Percentiles rank a stretch among this genome's conserved stretches.
Evolutionary conservation across 2,329 filamentous ascomycete species (phyloP).

Genomic region (Fusarium sp.): DNA sequence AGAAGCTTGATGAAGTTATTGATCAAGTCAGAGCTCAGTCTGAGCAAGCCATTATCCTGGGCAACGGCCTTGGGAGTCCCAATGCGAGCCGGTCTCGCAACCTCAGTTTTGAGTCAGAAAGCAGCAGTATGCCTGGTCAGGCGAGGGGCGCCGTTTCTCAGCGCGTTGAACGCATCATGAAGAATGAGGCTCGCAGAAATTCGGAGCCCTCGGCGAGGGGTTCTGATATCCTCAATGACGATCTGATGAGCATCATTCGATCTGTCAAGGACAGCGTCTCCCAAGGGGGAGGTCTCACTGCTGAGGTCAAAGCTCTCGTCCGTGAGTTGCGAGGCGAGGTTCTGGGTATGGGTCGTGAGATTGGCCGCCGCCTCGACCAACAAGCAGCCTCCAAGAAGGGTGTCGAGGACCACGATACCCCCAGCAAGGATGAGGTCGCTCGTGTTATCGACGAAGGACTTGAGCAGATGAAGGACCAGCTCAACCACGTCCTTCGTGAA

Average conservation of each 20-base stretch:
- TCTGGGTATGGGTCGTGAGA: slow-evolving; percentile 91
- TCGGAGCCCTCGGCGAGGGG: slow-evolving; percentile 56
- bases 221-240: slow-evolving; percentile 74
- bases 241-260: slow-evolving; percentile 83
- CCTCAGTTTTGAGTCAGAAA: slow-evolving; percentile 58
- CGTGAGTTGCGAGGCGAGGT: slow-evolving; percentile 92
- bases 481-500: slow-evolving; percentile 82
- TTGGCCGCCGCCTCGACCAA: slow-evolving; percentile 83
- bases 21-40: slow-evolving; percentile 67
- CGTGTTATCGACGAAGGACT: slow-evolving; percentile 84
- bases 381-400: slow-evolving; percentile 66
- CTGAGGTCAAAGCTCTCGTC: slow-evolving; percentile 90
- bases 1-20: slow-evolving; percentile 76
- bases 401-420: slow-evolving; percentile 60
- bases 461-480: slow-evolving; percentile 83
- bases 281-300: slow-evolving; percentile 87
- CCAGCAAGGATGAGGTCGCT: slow-evolving; percentile 75
- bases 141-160: slow-evolving; percentile 51
- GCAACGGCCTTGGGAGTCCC: slow-evolving; percentile 26
- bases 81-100: slow-evolving; percentile 41
- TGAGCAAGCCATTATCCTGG: slow-evolving; percentile 56
- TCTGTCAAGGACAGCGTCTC: slow-evolving; percentile 92
- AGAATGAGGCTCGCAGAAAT: slow-evolving; percentile 56
- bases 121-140: slow-evolving; percentile 50
- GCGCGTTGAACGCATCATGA: slow-evolving; percentile 58